Percentiles rank a stretch among this genome's conserved stretches.
phyloP scores from a whole-genome alignment of 2,329 filamentous ascomycete genomes.

The Microcyclosporella mali region DNA sequence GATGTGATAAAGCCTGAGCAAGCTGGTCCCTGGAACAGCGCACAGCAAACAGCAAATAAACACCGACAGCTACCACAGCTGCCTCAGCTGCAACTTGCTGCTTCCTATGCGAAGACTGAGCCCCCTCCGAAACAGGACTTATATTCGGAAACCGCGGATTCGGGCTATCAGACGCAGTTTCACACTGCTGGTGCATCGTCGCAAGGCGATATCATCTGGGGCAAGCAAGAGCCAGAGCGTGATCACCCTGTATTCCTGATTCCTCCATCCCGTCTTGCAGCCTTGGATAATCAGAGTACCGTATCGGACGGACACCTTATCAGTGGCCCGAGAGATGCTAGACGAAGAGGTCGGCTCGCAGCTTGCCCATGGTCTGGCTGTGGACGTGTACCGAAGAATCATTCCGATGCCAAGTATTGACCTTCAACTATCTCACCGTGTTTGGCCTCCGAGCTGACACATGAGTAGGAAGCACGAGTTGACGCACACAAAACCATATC shows the following conservation, averaged over 20 bases:
- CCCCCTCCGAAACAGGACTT: constrained; percentile 7
- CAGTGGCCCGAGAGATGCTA: not conserved
- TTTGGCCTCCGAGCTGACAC: not conserved
- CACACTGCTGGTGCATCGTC: not conserved
- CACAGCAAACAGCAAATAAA: not conserved
- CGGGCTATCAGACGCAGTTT: constrained; percentile 14
- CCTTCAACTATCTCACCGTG: not conserved
- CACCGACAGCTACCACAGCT: no score
- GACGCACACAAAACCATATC: constrained; percentile 62
- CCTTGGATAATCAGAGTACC: not conserved
- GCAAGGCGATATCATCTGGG: constrained; percentile 6
- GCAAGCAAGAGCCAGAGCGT: constrained; percentile 8
- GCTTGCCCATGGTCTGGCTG: constrained; percentile 8
- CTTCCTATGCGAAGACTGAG: constrained; percentile 6
- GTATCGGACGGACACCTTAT: constrained; percentile 2
- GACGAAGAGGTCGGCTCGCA: constrained; percentile 3
- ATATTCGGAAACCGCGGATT: constrained; percentile 11
- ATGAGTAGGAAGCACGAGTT: constrained; percentile 63
- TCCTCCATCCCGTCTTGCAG: not conserved
- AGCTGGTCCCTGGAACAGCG: constrained; percentile 4
- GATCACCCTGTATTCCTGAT: not conserved
- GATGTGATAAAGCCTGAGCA: constrained; percentile 11
- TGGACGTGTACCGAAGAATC: constrained; percentile 13
- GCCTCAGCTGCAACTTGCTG: no score
- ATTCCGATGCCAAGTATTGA: constrained; percentile 19